phyloP scores from a whole-genome alignment of 495 filamentous ascomycete species.

The Talaromyces stipitatus region DNA sequence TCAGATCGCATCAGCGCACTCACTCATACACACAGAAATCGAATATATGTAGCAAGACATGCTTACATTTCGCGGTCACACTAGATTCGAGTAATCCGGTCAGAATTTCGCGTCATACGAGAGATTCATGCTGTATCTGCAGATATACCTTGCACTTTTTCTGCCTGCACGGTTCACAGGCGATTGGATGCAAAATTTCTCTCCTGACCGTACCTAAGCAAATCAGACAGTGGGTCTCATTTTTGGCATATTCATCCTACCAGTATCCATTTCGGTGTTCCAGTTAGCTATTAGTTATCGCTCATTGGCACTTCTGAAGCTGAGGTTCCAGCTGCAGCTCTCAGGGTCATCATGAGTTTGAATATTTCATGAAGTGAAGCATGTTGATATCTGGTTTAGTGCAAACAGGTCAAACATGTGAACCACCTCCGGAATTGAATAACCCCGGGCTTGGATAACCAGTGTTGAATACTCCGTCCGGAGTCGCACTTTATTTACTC shows the following conservation, averaged over 20 bases:
- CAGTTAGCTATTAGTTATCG: too few relatives aligned
- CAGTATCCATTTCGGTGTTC: not conserved
- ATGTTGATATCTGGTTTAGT: not conserved
- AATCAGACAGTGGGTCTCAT: not conserved
- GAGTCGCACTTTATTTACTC: too few relatives aligned
- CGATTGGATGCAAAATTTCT: conserved; percentile 10
- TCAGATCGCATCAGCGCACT: not conserved
- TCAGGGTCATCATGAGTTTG: not conserved
- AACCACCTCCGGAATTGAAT: not conserved
- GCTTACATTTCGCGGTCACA: conserved; percentile 17
- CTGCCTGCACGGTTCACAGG: conserved; percentile 22
- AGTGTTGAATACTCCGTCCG: not conserved
- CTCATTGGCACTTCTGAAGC: too few relatives aligned
- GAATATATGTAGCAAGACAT: not conserved
- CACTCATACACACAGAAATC: not conserved
- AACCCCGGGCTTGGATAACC: not conserved
- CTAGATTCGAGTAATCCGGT: conserved; percentile 3
- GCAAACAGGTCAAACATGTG: not conserved
- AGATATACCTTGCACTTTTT: conserved; percentile 22
- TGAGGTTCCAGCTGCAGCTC: not conserved
- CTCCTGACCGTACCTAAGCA: not conserved
- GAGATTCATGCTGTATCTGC: not conserved
- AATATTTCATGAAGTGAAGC: not conserved
- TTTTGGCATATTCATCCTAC: not conserved
- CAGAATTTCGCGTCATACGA: not conserved